Conservation (phyloP, 495 filamentous ascomycete species). For the Podospora conica region DNA sequence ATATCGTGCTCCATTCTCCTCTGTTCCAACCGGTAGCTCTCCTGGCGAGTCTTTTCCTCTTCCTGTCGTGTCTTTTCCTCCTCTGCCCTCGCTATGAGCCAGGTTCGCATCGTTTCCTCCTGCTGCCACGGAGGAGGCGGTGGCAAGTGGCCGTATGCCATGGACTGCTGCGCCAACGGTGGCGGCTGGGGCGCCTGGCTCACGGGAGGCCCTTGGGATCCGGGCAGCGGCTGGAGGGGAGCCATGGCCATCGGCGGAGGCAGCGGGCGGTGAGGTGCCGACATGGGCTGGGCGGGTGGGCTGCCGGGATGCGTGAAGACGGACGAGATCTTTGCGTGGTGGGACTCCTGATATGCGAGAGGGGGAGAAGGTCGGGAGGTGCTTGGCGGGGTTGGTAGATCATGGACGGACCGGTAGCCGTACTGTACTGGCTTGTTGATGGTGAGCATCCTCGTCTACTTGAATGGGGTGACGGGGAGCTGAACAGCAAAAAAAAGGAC, state of each 20-base stretch:
- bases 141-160: conserved; percentile 52
- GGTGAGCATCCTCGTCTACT: conserved; percentile 56
- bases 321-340: conserved; percentile 34
- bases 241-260: conserved; percentile 70
- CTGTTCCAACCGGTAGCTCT: conserved; percentile 68
- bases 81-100: conserved; percentile 76
- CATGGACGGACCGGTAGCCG: conserved; percentile 64
- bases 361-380: conserved; percentile 55
- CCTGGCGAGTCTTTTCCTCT: conserved; percentile 82
- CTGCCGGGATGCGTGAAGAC: conserved; percentile 36
- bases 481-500: conserved; percentile 13
- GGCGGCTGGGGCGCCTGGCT: conserved; percentile 32
- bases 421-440: conserved; percentile 60
- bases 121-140: conserved; percentile 67
- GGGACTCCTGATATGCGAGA: conserved; percentile 45
- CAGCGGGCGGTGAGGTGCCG: conserved; percentile 67
- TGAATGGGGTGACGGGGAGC: conserved; percentile 7
- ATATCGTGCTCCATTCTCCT: conserved; percentile 76
- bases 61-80: conserved; percentile 85
- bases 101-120: conserved; percentile 76
- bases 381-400: conserved; percentile 56
- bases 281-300: conserved; percentile 51
- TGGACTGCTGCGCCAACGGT: conserved; percentile 34
- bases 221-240: conserved; percentile 44
- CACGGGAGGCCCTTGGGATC: conserved; percentile 24